These are phyloP conservation scores for Penicillium decumbens DNA, from an alignment of 2,329 filamentous ascomycete genomes.

Conservation along the genomic window DNA sequence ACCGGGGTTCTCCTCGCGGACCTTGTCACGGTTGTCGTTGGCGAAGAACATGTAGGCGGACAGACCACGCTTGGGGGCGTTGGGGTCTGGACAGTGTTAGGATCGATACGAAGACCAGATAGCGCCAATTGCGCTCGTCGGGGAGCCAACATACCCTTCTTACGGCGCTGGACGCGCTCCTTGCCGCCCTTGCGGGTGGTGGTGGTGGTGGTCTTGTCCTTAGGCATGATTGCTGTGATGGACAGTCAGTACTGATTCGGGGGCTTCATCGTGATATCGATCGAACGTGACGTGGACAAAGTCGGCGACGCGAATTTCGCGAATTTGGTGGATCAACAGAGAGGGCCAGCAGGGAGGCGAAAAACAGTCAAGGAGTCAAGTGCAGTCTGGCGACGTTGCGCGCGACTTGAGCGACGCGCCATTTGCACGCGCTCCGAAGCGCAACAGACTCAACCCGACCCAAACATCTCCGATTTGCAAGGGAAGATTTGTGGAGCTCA, in stretches of 20 bases:
- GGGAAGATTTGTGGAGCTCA: not conserved
- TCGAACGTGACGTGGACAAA: not conserved
- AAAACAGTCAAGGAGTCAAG: not conserved
- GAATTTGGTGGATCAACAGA: too few species aligned
- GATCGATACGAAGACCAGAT: slow-evolving; percentile 1
- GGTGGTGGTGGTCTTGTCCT: slow-evolving; percentile 59
- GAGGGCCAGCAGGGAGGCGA: too few species aligned
- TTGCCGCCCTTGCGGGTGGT: slow-evolving; percentile 58
- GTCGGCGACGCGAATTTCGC: not conserved
- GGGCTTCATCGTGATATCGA: not conserved
- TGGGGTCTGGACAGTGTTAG: slow-evolving; percentile 65
- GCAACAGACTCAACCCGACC: not conserved
- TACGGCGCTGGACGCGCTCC: slow-evolving; percentile 59
- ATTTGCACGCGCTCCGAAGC: not conserved
- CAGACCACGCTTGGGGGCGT: slow-evolving; percentile 97
- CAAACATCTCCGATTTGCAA: not conserved
- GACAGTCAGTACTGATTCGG: slow-evolving; percentile 1
- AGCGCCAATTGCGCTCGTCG: not conserved
- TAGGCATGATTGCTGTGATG: slow-evolving; percentile 55
- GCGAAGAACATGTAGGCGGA: slow-evolving; percentile 99
- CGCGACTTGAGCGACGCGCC: not conserved
- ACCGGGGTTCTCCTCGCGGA: slow-evolving; percentile 95
- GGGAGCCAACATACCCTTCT: slow-evolving; percentile 57
- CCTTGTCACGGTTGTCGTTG: slow-evolving; percentile 97
- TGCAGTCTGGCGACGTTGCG: not conserved